Percentiles rank a stretch among this genome's conserved stretches.
Evolutionary conservation across 73 alveolate genomes (phyloP).

Genomic region (Tetrahymena elliotti): DNA sequence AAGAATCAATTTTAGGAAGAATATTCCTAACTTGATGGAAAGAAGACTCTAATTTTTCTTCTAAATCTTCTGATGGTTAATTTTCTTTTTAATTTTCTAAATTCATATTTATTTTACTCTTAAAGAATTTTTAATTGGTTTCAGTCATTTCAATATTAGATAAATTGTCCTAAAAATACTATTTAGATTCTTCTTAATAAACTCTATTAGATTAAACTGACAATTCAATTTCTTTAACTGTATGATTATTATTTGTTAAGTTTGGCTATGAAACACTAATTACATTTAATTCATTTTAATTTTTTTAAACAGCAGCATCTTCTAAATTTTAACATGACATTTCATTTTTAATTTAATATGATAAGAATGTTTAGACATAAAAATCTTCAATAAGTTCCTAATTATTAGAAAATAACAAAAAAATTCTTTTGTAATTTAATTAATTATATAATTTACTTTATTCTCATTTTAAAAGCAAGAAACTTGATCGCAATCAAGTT

Average conservation of each 20-base stretch:
- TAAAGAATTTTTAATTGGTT: no score
- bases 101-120: no score
- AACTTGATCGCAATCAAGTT: background rate
- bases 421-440: background rate
- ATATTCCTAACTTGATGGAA: no score
- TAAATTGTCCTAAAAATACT: background rate
- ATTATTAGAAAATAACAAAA: background rate
- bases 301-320: background rate
- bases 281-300: background rate
- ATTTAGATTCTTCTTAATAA: background rate
- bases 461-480: background rate
- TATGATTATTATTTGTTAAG: background rate
- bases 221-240: background rate
- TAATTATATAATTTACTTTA: background rate
- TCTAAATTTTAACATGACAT: background rate
- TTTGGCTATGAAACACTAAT: background rate
- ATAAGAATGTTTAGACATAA: background rate
- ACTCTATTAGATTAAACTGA: no score
- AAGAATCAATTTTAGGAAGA: background rate
- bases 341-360: background rate
- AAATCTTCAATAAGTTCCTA: background rate
- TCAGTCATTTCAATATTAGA: background rate
- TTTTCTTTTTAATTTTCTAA: background rate
- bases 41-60: background rate
- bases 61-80: background rate